Evolutionary conservation across 2,329 filamentous ascomycete genomes (phyloP).

Genomic region (Phyllosticta citribraziliensis): DNA sequence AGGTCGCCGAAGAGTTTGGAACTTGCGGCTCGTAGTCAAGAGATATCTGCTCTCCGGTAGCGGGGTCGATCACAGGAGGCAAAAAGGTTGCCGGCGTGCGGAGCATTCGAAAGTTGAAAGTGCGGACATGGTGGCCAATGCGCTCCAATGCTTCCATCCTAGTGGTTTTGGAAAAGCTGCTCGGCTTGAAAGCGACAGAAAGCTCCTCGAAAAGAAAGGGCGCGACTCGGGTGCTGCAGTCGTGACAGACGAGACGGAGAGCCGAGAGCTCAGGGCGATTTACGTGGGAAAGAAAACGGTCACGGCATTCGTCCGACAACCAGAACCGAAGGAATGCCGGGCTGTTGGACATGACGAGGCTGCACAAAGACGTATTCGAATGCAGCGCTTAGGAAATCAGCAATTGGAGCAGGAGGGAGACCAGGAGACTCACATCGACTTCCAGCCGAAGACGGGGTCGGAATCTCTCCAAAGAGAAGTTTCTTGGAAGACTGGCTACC

Average conservation of each 20-base stretch:
- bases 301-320: conserved; percentile 38
- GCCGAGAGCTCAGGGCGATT: conserved; percentile 33
- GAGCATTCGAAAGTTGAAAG: conserved; percentile 66
- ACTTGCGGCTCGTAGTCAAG: conserved; percentile 75
- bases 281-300: conserved; percentile 33
- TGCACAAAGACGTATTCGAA: conserved; percentile 39
- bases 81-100: conserved; percentile 72
- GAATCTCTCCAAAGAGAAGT: conserved; percentile 42
- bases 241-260: conserved; percentile 57
- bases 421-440: conserved; percentile 10
- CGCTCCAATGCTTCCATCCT: conserved; percentile 65
- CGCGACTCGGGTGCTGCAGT: conserved; percentile 61
- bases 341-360: conserved; percentile 39
- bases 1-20: conserved; percentile 43
- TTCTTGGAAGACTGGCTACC: conserved; percentile 27
- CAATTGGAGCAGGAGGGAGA: conserved; percentile 10
- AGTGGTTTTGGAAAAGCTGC: conserved; percentile 64
- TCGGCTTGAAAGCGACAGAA: conserved; percentile 60
- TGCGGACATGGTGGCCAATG: conserved; percentile 70
- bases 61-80: conserved; percentile 71
- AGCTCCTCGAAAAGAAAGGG: conserved; percentile 60
- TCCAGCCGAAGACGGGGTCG: conserved; percentile 28
- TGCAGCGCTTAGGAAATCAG: conserved; percentile 27
- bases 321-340: conserved; percentile 41
- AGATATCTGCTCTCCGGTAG: conserved; percentile 64